Base-by-base conservation (phyloP, 208 protist species). In the Crithidia expoeki region DNA sequence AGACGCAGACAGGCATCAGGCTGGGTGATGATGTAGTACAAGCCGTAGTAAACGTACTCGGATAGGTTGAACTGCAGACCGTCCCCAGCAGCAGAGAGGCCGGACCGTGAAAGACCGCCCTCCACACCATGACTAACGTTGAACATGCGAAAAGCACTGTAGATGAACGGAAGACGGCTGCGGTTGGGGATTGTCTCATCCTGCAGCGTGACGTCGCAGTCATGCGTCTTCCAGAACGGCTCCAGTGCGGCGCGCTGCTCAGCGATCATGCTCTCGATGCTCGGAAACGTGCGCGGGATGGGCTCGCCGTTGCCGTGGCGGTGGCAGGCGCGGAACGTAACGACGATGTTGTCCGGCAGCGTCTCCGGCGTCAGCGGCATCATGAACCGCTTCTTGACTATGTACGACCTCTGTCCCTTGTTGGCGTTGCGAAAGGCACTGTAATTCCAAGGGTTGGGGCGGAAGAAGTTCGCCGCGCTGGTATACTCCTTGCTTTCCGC, bases 1-100 rank as follows among this genome's bases (percentile, higher is more conserved):
- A 97, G 71, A 10, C 38, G 69, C 56, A 95, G 72, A 40, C 86
- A 90, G 19, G 65, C 72, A 0, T 61, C 28, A 12, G 92, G 92
- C 42, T 81, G 80, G 1, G 84, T 94, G 30, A 94, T 61, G n/a
- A 80, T 87, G 73, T 90, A 97, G 77, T 90, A 97, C 30, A 95
- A 83, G 23, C 90, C 90, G 65, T 92, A 86, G 65, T 86, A 95
- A 27, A 97, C 57, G 74, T 95, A 97, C 53, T 94, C 77, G 25
- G 79, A 78, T 32, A 97, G 79, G 69, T 92, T 80, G 61, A 85
- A 93, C 64, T 85, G 79, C 28, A 97, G 50, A 17, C 81, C 90
- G 42, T 84, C 80, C 28, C 82, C 85, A 9, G 79, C 79, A 33
- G 79, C 66, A 9, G 92, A 94, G 53, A 82, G 90, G 0, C 88